A percentile compares a stretch with the other conserved stretches of the same genome.
phyloP scores from a whole-genome alignment of 2,329 filamentous ascomycete genomes.

The Macrophomina phaseolina region DNA sequence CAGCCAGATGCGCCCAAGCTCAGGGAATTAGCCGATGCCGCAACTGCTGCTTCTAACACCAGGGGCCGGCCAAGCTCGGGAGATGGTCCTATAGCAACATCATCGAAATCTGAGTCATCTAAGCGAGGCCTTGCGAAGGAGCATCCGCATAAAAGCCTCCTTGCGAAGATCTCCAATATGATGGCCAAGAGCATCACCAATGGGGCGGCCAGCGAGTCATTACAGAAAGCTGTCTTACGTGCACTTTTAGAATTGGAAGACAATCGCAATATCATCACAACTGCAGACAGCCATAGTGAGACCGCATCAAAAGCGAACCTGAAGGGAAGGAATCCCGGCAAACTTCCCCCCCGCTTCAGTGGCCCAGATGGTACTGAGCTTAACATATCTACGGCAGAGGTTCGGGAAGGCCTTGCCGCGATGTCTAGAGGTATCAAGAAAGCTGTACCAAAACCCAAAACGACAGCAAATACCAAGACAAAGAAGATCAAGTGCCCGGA shows the following conservation, averaged over 20 bases:
- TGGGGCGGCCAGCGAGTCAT: slow-evolving; percentile 29
- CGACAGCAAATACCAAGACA: slow-evolving; percentile 21
- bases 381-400: slow-evolving; percentile 35
- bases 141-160: slow-evolving; percentile 28
- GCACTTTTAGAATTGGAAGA: slow-evolving; percentile 29
- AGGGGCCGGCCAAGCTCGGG: not conserved
- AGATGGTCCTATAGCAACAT: not conserved
- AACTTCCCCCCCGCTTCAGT: not conserved
- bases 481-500: slow-evolving; percentile 31
- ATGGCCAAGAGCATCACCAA: slow-evolving; percentile 33
- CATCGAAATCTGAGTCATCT: not conserved
- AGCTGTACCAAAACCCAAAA: slow-evolving; percentile 28
- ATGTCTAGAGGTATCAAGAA: slow-evolving; percentile 38
- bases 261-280: not conserved
- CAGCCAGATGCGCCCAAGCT: not conserved
- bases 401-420: slow-evolving; percentile 34
- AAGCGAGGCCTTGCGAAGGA: not conserved
- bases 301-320: not conserved
- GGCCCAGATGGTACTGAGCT: not conserved
- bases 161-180: slow-evolving; percentile 36
- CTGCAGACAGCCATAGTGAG: not conserved
- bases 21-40: slow-evolving; percentile 8
- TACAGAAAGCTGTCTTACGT: slow-evolving; percentile 35
- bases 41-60: slow-evolving; percentile 4
- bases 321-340: not conserved